Evolutionary conservation across 2,329 filamentous ascomycete species (phyloP).

Genomic region (Aplosporella prunicola): DNA sequence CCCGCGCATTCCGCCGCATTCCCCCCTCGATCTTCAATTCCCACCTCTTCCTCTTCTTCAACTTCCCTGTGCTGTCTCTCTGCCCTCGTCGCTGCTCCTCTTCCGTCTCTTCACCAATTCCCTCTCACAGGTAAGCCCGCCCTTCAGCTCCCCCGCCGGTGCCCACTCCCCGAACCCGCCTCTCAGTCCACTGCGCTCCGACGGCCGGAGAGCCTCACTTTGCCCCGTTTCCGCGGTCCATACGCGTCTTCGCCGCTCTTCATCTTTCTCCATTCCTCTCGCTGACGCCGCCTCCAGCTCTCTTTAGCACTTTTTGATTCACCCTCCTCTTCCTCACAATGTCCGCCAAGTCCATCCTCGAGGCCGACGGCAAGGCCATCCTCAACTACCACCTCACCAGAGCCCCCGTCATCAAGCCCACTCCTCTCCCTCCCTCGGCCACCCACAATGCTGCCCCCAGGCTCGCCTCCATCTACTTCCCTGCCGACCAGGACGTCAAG

Average conservation of each 20-base stretch:
- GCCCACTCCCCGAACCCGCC: too few species aligned
- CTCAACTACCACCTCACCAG: slow-evolving; percentile 99
- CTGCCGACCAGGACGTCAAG: slow-evolving; percentile 73
- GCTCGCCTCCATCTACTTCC: slow-evolving; percentile 87
- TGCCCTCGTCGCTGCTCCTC: slow-evolving; percentile 1
- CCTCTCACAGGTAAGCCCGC: too few species aligned
- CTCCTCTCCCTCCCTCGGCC: slow-evolving; percentile 71
- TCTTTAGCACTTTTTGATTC: neutral
- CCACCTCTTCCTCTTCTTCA: neutral
- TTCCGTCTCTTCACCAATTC: too few species aligned
- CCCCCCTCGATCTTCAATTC: slow-evolving; percentile 4
- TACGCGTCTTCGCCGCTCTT: too few species aligned
- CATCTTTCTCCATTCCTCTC: neutral
- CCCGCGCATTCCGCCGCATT: neutral
- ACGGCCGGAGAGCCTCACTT: too few species aligned
- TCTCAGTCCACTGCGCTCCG: too few species aligned
- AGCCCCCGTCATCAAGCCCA: slow-evolving; percentile 94
- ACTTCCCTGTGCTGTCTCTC: neutral
- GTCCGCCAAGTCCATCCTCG: slow-evolving; percentile 94
- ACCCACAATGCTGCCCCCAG: slow-evolving; percentile 90
- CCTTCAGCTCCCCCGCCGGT: too few species aligned
- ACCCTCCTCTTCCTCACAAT: slow-evolving; percentile 42
- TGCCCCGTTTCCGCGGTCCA: too few species aligned
- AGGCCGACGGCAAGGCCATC: slow-evolving; percentile 99
- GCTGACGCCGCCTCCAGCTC: neutral